Evolutionary conservation across 108 stramenopile species (phyloP).

Genomic region (Nitzschia putrida): DNA sequence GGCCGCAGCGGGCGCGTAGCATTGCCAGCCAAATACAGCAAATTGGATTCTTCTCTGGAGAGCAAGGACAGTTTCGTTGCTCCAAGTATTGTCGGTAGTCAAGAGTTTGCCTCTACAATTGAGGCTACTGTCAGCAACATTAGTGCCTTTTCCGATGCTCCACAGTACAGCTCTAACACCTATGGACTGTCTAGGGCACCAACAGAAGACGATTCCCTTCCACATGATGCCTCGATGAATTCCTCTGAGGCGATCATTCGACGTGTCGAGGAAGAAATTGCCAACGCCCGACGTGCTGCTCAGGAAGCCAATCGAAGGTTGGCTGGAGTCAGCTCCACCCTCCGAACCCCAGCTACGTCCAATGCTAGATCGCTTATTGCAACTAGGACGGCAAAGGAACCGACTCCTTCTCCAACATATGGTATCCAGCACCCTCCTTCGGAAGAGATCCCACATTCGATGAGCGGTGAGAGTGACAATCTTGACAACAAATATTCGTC

Average conservation of each 20-base stretch:
- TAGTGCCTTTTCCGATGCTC: constrained; percentile 1
- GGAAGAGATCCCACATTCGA: background rate
- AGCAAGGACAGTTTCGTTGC: background rate
- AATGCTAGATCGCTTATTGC: background rate
- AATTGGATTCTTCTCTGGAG: background rate
- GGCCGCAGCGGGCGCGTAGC: background rate
- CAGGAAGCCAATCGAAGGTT: constrained; percentile 32
- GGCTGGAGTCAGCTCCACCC: constrained; percentile 30
- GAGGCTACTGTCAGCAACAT: constrained; percentile 11
- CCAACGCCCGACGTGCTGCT: constrained; percentile 37
- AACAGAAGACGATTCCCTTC: constrained; percentile 1
- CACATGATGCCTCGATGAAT: constrained; percentile 12
- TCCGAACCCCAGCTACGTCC: background rate
- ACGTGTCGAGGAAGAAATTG: constrained; percentile 58
- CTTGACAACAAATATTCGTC: background rate
- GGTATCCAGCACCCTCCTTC: background rate
- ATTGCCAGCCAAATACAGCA: background rate
- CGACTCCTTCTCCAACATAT: background rate
- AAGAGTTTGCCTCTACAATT: background rate
- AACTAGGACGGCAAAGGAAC: background rate
- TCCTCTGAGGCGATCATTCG: constrained; percentile 48
- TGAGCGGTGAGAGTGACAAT: background rate
- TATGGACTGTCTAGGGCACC: background rate
- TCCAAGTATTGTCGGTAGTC: constrained; percentile 4
- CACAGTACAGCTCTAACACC: background rate